Evolutionary conservation across 495 filamentous ascomycete species (phyloP), one percentile per base, ranked within the genome.

Genomic region (Hypoxylon fragiforme): DNA sequence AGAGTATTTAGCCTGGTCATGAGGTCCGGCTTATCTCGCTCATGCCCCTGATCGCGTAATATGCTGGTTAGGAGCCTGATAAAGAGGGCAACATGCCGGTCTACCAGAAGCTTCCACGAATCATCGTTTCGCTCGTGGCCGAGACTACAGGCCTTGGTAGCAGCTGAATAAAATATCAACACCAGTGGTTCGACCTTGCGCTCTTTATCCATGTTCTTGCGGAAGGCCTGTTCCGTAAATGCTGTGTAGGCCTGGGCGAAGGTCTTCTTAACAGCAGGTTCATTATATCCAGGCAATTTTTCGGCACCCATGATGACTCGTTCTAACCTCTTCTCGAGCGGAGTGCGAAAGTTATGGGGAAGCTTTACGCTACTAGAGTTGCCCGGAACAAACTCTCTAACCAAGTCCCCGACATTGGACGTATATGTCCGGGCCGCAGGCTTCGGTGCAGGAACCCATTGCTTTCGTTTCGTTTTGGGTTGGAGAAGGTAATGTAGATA

Each of bases 51-150:
- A 54, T 88, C 86, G 62, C 86, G 90, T 56, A 97, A 70, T 19
- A 89, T 88, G 57, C 84, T 79, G 57, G 82, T 84, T 54, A 97
- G 82, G 15, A 99, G 79, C 34, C 95, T 85, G 55, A 99, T 85
- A 64, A 99, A 97, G 38, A 99, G 81, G 21, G 95, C 95, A 53
- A 97, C 84, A 68, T 99, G 95, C 43, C 92, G 81, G 64, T 99
- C 95, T 9, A 94, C 91, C 72, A 97, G 85, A 35, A 87, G 77
- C 72, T 91, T 96, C 91, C 92, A 97, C 32, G 82, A 81, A 66
- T 95, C 89, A 70, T 97, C 92, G n/a, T 87, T 86, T 1, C 83
- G 77, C 3, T 82, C 71, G 67, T 90, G 92, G 37, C 90, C 89
- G 53, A 91, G 91, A 59, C 82, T 77, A 53, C 96, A 76, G 40